Evolutionary conservation across 1,139 yeast genomes (phyloP).

Genomic region (Pichia sp.): DNA sequence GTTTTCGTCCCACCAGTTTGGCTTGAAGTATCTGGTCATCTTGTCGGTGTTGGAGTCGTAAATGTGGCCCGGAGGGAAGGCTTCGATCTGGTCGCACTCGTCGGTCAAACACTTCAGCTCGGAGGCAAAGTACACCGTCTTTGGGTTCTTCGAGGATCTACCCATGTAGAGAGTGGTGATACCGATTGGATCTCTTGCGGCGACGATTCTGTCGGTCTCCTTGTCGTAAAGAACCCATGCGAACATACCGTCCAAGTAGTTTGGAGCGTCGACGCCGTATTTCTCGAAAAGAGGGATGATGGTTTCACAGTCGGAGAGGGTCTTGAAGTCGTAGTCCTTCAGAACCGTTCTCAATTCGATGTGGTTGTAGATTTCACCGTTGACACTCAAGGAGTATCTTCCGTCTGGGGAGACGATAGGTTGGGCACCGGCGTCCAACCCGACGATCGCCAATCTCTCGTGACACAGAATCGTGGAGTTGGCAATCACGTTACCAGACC

Average conservation of each 20-base stretch:
- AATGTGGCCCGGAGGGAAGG: conserved; percentile 98
- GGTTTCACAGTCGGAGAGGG: conserved; percentile 94
- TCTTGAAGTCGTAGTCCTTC: conserved; percentile 69
- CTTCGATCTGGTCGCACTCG: conserved; percentile 86
- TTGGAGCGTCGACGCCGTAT: conserved; percentile 87
- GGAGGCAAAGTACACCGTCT: conserved; percentile 83
- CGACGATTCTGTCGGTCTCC: conserved; percentile 77
- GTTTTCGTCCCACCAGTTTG: conserved; percentile 87
- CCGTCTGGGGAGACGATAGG: conserved; percentile 85
- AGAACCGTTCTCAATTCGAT: conserved; percentile 77
- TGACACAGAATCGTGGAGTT: conserved; percentile 82
- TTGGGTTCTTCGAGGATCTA: conserved; percentile 62
- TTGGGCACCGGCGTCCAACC: conserved; percentile 96
- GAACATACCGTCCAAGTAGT: conserved; percentile 94
- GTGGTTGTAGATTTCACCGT: conserved; percentile 98
- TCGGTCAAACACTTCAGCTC: conserved; percentile 91
- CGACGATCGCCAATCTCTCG: conserved; percentile 94
- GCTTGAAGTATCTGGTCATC: conserved; percentile 81
- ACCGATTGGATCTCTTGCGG: conserved; percentile 98
- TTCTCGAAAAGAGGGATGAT: conserved; percentile 88
- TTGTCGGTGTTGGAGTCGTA: conserved; percentile 88
- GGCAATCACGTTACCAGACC: conserved; percentile 86
- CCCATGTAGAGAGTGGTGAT: conserved; percentile 97
- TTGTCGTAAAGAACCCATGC: conserved; percentile 91
- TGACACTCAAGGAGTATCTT: conserved; percentile 72